phyloP scores from a whole-genome alignment of 2,329 filamentous ascomycete species.

The Tolypocladium pustulatum region DNA sequence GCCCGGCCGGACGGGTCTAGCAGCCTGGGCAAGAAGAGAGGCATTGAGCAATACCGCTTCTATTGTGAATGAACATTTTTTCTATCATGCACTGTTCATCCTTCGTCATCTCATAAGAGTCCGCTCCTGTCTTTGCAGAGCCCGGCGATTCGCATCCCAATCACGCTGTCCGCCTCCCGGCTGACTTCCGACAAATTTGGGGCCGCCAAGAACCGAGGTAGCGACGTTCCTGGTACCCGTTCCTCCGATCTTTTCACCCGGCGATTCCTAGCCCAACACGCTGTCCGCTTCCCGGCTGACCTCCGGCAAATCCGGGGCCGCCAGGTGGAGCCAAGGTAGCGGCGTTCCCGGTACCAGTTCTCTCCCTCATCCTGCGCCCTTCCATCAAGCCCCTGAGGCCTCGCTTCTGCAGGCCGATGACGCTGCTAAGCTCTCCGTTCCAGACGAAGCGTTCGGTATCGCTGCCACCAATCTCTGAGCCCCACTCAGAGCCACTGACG shows the following conservation, averaged over 20 bases:
- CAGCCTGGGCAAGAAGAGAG: no score
- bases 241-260: conserved; percentile 19
- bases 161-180: conserved; percentile 23
- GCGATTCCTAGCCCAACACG: conserved; percentile 45
- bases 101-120: not conserved
- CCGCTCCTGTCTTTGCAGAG: conserved; percentile 18
- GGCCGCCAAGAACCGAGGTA: conserved; percentile 10
- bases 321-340: conserved; percentile 12
- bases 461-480: conserved; percentile 40
- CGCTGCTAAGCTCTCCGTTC: conserved; percentile 72
- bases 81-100: not conserved
- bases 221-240: conserved; percentile 21
- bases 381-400: conserved; percentile 92
- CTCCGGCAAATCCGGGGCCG: conserved; percentile 5
- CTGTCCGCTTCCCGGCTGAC: conserved; percentile 16
- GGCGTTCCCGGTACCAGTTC: conserved; percentile 37
- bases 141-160: conserved; percentile 44
- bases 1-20: no score
- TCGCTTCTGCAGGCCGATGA: conserved; percentile 91
- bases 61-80: not conserved
- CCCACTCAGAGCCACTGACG: conserved; percentile 45
- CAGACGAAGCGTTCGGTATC: conserved; percentile 50
- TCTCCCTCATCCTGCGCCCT: conserved; percentile 72
- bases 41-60: no score
- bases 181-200: conserved; percentile 7